Evolutionary conservation across 768 basidiomycete genomes (phyloP), one percentile per base, ranked within the genome.

Genomic region (Hebeloma cylindrosporum): DNA sequence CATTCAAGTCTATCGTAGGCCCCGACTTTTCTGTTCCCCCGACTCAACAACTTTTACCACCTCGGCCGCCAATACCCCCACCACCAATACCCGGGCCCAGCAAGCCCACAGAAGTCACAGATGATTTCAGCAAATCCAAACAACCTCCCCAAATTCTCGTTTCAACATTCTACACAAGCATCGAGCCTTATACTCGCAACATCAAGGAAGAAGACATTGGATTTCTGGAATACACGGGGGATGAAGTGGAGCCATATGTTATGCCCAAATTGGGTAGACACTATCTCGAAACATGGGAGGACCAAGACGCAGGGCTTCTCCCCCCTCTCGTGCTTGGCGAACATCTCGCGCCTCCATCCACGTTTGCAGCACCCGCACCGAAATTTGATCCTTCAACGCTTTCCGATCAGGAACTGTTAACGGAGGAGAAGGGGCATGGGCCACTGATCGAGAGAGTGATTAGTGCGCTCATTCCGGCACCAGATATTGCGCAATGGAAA

Each of bases 201-300:
- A 82, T 97, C 32, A 86, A 86, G 50, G 96, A 98, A 66, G 96
- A 98, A 64, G 96, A 99, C 60, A 70, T 98, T 21, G 95, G 95
- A 2, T 94, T 93, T 65, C 74, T 99, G 40, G 88, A 91, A 48
- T 88, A 88, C 57, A 84, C 85, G 8, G 88, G 79, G n/a, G 93
- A 97, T 57, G 93, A 96, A 50, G 73, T 89, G 7, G 89, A 93
- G 45, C 86, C 91, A 0, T 96, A 80, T 57, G 66, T 91, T 25
- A 80, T 94, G 67, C 95, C 95, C 21, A 80, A 85, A 44, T 77
- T 96, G 1, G 95, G 79, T 16, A 74, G 83, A 53, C 93, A 95
- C 66, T 99, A 97, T 58, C 69, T 81, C 25, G 89, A 95, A 40
- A 74, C 85, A 0, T 99, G 95, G 94, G 94, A 94, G 51, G 93